phyloP scores from a whole-genome alignment of 2,329 filamentous ascomycete genomes.

The Colletotrichum cereale region DNA sequence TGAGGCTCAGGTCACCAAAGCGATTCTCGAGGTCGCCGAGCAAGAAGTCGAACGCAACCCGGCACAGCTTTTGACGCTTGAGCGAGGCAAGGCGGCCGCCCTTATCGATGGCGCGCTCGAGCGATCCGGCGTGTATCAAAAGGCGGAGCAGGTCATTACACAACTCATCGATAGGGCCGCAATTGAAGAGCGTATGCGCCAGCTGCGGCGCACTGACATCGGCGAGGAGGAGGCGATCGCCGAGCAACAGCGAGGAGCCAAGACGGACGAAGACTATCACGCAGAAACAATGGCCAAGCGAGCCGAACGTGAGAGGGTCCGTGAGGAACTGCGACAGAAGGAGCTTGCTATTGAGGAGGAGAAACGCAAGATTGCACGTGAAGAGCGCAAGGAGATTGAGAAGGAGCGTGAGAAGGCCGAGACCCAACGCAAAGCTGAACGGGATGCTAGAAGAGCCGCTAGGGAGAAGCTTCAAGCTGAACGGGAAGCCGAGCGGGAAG shows the following conservation, averaged over 20 bases:
- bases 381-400: slow-evolving; percentile 66
- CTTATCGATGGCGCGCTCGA: slow-evolving; percentile 84
- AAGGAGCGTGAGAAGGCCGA: slow-evolving; percentile 64
- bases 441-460: slow-evolving; percentile 62
- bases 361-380: slow-evolving; percentile 68
- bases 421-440: slow-evolving; percentile 62
- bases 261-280: slow-evolving; percentile 81
- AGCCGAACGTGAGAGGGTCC: slow-evolving; percentile 70
- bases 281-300: slow-evolving; percentile 73
- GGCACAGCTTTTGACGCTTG: slow-evolving; percentile 76
- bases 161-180: slow-evolving; percentile 75
- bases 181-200: slow-evolving; percentile 78
- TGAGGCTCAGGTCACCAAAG: slow-evolving; percentile 74
- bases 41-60: slow-evolving; percentile 82
- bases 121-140: slow-evolving; percentile 80
- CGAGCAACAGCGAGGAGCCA: slow-evolving; percentile 74
- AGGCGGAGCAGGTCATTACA: slow-evolving; percentile 73
- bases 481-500: slow-evolving; percentile 67
- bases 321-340: slow-evolving; percentile 70
- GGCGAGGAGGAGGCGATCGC: slow-evolving; percentile 76
- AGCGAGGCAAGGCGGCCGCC: slow-evolving; percentile 79
- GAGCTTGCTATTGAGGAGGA: slow-evolving; percentile 73
- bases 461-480: slow-evolving; percentile 55
- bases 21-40: slow-evolving; percentile 77
- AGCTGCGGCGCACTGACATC: slow-evolving; percentile 75